Base-by-base conservation (phyloP, 257 asterid genomes). In the Jacaranda mimosifolia region DNA sequence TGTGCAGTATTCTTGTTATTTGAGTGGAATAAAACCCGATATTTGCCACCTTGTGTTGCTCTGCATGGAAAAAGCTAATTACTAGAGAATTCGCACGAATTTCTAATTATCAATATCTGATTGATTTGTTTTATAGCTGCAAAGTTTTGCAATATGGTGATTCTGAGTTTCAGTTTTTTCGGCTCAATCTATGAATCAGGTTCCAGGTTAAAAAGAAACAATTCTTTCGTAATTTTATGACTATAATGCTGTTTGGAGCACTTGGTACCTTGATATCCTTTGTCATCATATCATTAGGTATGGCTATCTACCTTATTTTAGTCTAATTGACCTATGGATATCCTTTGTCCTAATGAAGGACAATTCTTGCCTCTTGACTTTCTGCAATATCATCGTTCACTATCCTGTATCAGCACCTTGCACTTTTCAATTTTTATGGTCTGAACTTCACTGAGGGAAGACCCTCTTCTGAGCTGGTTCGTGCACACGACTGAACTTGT, bases 121-220 rank as follows among this genome's bases (percentile, higher is more conserved):
- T 64, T 38, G n/a, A 46, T 53, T 62, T 72, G 75, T 72, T 17
- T 69, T 70, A 18, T 68, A 14, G 40, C 77, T 82, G 73, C 72
- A 60, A 72, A 51, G 36, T 52, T 53, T 63, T 76, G 64, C 78
- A 39, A 42, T 63, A 48, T 68, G 73, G 64, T 71, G 75, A 45
- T 39, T 26, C 12, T 64, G 46, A 72, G 56, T 70, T 63, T 32
- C 70, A 42, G 78, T 46, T 13, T 77, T 55, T 75, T 49, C 7
- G 35, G 51, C 7, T 75, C 67, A 42, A 80, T 75, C 13, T 77
- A 40, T 83, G 81, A 39, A 45, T 85, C 97, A 96, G 99, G 89
- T 96, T 96, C 88, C 99, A 96, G 90, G 99, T 96, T 56, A 96
- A 96, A 83, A 96, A 96, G 97, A 96, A 96, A 80, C 98, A 94